A percentile compares a stretch with the other conserved stretches of the same genome.
Evolutionary conservation across 345 rosid genomes (phyloP).

Genomic region (Linum lewisii): DNA sequence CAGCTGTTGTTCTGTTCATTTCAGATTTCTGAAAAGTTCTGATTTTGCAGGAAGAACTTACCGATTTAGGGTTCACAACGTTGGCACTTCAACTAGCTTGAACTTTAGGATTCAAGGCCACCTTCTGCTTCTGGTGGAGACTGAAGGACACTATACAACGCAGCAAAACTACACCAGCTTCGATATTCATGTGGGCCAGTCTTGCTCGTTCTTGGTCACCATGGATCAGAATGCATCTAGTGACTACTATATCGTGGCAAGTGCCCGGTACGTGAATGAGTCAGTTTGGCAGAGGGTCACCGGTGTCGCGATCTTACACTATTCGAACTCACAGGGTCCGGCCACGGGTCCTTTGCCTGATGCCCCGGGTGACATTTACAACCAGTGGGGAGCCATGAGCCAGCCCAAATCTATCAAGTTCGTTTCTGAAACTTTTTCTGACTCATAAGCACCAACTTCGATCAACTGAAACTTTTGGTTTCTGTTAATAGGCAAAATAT

Average conservation of each 20-base stretch:
- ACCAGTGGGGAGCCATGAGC: conserved; percentile 69
- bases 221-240: conserved; percentile 82
- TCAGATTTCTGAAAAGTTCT: background rate
- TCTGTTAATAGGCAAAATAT: conserved; percentile 58
- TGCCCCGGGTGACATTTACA: conserved; percentile 55
- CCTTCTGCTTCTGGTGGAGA: conserved; percentile 73
- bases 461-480: background rate
- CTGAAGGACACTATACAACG: conserved; percentile 66
- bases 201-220: conserved; percentile 77
- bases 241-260: conserved; percentile 89
- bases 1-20: background rate
- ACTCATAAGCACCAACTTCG: background rate
- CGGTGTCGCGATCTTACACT: conserved; percentile 88
- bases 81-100: conserved; percentile 85
- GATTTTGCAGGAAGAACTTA: conserved; percentile 73
- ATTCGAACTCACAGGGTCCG: conserved; percentile 80
- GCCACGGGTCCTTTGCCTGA: conserved; percentile 74
- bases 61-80: conserved; percentile 74
- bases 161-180: conserved; percentile 67
- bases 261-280: conserved; percentile 89
- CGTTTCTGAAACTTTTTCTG: background rate
- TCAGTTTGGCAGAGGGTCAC: conserved; percentile 84
- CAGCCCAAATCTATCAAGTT: conserved; percentile 85
- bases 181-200: conserved; percentile 89
- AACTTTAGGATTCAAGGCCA: conserved; percentile 95